Conservation (phyloP, 768 basidiomycete genomes). For the Kwoniella botswanensis region DNA sequence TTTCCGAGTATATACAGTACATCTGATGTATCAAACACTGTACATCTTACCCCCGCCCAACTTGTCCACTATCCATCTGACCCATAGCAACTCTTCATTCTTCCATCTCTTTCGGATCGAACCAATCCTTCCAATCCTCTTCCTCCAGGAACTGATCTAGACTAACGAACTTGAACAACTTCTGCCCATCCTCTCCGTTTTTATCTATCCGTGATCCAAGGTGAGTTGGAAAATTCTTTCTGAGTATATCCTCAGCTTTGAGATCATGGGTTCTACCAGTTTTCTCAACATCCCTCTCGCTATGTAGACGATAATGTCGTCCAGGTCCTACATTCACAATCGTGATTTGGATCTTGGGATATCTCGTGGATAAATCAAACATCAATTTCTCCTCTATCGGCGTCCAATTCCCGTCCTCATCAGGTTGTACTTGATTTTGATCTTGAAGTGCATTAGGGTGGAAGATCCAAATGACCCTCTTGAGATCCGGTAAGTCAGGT, state of each 20-base stretch:
- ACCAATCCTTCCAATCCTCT: constrained; percentile 4
- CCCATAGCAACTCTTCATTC: background rate
- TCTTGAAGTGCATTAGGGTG: background rate
- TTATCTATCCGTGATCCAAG: background rate
- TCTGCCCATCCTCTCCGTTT: background rate
- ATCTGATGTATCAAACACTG: too few species aligned
- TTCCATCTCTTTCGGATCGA: background rate
- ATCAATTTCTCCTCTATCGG: background rate
- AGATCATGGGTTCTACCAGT: background rate
- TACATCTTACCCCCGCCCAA: background rate
- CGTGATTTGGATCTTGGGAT: background rate
- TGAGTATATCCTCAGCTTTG: background rate
- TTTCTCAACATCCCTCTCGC: background rate
- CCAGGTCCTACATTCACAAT: background rate
- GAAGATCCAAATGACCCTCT: background rate
- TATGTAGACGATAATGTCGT: background rate
- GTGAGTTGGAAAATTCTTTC: background rate
- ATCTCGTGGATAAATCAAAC: background rate
- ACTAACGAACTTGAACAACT: background rate
- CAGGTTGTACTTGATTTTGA: too few species aligned
- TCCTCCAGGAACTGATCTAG: background rate
- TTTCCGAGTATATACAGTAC: too few species aligned
- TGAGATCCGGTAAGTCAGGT: too few species aligned
- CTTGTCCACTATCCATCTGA: background rate
- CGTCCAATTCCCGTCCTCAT: background rate